Evolutionary conservation across 768 basidiomycete species (phyloP).

Genomic region (Auriculariales sp.): DNA sequence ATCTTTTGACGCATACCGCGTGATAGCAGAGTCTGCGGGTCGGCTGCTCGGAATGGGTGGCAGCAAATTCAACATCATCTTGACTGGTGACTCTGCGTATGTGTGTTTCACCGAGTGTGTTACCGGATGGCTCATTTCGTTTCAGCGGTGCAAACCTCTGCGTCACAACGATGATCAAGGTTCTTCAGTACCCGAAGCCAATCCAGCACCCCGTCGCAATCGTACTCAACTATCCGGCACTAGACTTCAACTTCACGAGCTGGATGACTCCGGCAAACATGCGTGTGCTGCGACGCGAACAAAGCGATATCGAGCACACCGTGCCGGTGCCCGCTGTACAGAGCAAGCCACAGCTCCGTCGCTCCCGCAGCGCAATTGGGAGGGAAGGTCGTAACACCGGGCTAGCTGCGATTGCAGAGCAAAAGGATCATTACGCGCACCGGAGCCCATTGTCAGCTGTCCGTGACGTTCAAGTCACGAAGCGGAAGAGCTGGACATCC

Average conservation of each 20-base stretch:
- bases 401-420: constrained; percentile 49
- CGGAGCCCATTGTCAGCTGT: constrained; percentile 88
- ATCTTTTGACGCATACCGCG: constrained; percentile 76
- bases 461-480: constrained; percentile 39
- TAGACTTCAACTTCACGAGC: constrained; percentile 96
- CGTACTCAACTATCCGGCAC: constrained; percentile 77
- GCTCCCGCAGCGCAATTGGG: too few species aligned
- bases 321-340: too few species aligned
- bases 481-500: constrained; percentile 30
- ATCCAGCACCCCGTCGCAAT: constrained; percentile 69
- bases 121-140: constrained; percentile 2
- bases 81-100: constrained; percentile 96
- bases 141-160: constrained; percentile 78
- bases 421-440: constrained; percentile 80
- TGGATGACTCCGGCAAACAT: constrained; percentile 85
- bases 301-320: constrained; percentile 63
- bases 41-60: constrained; percentile 78
- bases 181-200: constrained; percentile 45
- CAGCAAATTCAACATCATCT: constrained; percentile 56
- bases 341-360: too few species aligned
- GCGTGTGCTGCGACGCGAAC: constrained; percentile 72
- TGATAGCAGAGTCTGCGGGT: constrained; percentile 70
- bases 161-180: constrained; percentile 69
- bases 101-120: constrained; percentile 18
- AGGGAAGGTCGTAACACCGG: too few species aligned